Evolutionary conservation across 1,284 basidiomycete genomes (phyloP).

Genomic region (Inonotus obliquus): DNA sequence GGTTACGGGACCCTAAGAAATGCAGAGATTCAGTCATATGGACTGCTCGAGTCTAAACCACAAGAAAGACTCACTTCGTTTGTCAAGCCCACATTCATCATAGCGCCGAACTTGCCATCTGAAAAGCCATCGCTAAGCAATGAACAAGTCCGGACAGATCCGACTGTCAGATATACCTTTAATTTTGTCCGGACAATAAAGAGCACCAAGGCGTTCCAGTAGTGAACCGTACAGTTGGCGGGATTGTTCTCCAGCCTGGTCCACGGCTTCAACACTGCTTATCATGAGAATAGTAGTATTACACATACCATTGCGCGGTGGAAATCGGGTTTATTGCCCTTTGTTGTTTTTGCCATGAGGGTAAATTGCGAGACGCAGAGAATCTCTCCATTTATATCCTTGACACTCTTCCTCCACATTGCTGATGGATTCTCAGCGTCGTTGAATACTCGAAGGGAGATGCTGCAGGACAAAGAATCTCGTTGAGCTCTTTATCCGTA

Average conservation of each 20-base stretch:
- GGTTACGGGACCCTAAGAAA: slow-evolving; percentile 71
- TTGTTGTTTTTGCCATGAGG: slow-evolving; percentile 79
- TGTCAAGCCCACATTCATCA: slow-evolving; percentile 84
- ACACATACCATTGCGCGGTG: slow-evolving; percentile 79
- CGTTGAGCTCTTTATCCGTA: not conserved
- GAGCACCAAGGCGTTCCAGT: slow-evolving; percentile 56
- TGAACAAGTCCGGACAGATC: slow-evolving; percentile 7
- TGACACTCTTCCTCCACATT: slow-evolving; percentile 82
- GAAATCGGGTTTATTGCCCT: slow-evolving; percentile 88
- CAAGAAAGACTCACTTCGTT: slow-evolving; percentile 62
- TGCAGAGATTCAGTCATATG: slow-evolving; percentile 9
- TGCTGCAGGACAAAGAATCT: slow-evolving; percentile 34
- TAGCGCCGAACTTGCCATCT: slow-evolving; percentile 92
- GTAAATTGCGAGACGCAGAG: slow-evolving; percentile 93
- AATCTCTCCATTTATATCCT: slow-evolving; percentile 81
- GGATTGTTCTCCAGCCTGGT: slow-evolving; percentile 33
- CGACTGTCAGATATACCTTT: slow-evolving; percentile 48
- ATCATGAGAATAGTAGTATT: slow-evolving; percentile 5
- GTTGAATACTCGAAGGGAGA: slow-evolving; percentile 70
- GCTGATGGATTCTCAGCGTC: slow-evolving; percentile 47
- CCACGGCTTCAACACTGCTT: not conserved
- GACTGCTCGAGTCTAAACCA: slow-evolving; percentile 13
- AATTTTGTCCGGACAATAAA: slow-evolving; percentile 71
- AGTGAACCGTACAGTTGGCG: slow-evolving; percentile 69
- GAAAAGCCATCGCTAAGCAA: slow-evolving; percentile 12